Evolutionary conservation across 345 rosid genomes (phyloP), one percentile per base, ranked within the genome.

Genomic region (Tarenaya hassleriana): DNA sequence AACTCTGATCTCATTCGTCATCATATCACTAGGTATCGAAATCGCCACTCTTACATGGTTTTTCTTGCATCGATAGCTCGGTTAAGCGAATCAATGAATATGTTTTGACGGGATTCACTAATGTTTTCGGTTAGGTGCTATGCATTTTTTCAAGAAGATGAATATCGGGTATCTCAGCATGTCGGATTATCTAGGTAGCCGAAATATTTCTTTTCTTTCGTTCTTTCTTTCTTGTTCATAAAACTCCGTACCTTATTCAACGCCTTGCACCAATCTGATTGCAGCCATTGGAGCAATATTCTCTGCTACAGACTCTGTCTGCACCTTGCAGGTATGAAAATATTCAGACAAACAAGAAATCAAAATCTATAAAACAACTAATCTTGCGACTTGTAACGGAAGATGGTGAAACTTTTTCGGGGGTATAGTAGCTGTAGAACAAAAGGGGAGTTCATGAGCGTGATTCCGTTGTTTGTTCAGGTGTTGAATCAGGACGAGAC

Each of bases 231-330:
- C 33, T 27, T 61, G 52, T 50, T 60, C 38, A 51, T 34, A 18
- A 41, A 16, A 13, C 40, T 31, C 17, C 19, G n/a, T 1, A 46
- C 7, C 5, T 2, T 24, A 24, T 24, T 24, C 29, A 24, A 24
- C 5, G 16, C 46, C 15, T 50, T 48, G 39, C 33, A 14, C 12
- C 67, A 7, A 9, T 43, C 58, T 39, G 27, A 51, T 54, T 73
- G 67, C 63, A 92, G 98, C 98, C 60, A 88, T 88, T 57, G 98
- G 98, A 60, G 95, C 90, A 35, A 92, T 92, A 73, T 88, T 92
- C 69, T 80, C 98, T 60, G 98, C 96, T 31, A 92, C 98, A 3
- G 98, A 92, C 67, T 92, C 98, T 60, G 98, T 92, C 62, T 87
- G 98, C 74, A 91, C 98, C 32, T 75, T 91, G 72, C 98, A 91